Percentiles rank a stretch among this genome's conserved stretches.
Conservation (phyloP, 2,329 filamentous ascomycete species). For the Cytospora mali region DNA sequence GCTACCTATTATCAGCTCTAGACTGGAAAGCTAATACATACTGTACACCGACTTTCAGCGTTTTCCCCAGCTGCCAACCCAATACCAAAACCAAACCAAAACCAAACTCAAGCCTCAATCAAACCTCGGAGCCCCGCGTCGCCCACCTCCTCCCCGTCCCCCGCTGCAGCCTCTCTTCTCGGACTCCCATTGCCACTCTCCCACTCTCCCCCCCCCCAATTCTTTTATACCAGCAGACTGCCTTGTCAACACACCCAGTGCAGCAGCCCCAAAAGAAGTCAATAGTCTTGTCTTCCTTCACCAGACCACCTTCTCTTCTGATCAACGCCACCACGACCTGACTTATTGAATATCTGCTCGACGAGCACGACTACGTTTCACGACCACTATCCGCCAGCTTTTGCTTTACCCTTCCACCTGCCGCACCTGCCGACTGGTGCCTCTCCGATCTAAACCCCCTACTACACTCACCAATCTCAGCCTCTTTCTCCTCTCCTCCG, state of each 20-base stretch:
- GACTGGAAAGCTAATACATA: slow-evolving; percentile 21
- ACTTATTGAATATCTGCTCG: background rate
- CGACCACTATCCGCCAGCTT: background rate
- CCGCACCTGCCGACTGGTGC: slow-evolving; percentile 14
- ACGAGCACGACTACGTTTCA: background rate
- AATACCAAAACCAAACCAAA: background rate
- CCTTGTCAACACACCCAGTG: slow-evolving; percentile 8
- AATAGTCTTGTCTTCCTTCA: background rate
- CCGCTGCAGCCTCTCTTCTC: slow-evolving; percentile 9
- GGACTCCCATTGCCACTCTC: no score
- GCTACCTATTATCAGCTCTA: slow-evolving; percentile 4
- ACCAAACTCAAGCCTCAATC: slow-evolving; percentile 12
- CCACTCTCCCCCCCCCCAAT: no score
- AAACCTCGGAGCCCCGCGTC: slow-evolving; percentile 20
- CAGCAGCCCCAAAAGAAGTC: slow-evolving; percentile 1
- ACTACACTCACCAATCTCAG: background rate
- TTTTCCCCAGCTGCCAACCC: slow-evolving; percentile 8
- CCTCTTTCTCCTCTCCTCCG: slow-evolving; percentile 1
- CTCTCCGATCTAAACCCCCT: slow-evolving; percentile 3
- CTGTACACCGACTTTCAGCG: slow-evolving; percentile 22
- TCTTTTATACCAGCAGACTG: slow-evolving; percentile 13
- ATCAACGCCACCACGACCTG: background rate
- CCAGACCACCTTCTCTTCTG: background rate
- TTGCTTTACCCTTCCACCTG: background rate
- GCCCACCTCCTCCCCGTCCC: slow-evolving; percentile 18